Evolutionary conservation across 331 rosid genomes (phyloP).

Genomic region (Ulmus americana): DNA sequence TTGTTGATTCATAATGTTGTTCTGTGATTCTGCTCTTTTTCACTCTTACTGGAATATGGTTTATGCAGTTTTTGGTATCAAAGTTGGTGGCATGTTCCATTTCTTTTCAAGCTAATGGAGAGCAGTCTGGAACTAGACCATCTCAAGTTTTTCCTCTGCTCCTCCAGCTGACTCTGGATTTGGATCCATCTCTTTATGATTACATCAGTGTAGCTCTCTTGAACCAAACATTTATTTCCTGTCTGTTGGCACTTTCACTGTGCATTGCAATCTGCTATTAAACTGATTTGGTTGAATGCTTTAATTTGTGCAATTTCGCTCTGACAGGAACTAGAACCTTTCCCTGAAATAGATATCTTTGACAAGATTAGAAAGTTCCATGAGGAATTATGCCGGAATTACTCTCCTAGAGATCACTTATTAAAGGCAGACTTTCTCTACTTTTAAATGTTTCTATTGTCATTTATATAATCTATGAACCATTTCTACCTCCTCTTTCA

Average conservation of each 20-base stretch:
- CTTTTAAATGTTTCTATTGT: not conserved
- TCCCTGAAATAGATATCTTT: slow-evolving; percentile 65
- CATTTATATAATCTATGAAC: not conserved
- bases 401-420: slow-evolving; percentile 69
- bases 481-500: slow-evolving; percentile 7
- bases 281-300: not conserved
- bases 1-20: not conserved
- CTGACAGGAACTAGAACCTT: slow-evolving; percentile 76
- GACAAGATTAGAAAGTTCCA: slow-evolving; percentile 58
- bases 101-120: slow-evolving; percentile 48
- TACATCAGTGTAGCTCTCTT: slow-evolving; percentile 60
- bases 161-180: slow-evolving; percentile 55
- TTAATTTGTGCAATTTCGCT: slow-evolving; percentile 19
- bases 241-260: too few species aligned
- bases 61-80: slow-evolving; percentile 69
- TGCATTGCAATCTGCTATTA: not conserved
- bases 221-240: slow-evolving; percentile 18
- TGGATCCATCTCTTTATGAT: slow-evolving; percentile 71
- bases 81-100: slow-evolving; percentile 75
- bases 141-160: slow-evolving; percentile 61
- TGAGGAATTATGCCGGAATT: slow-evolving; percentile 57
- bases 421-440: slow-evolving; percentile 44
- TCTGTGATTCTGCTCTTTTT: slow-evolving; percentile 6
- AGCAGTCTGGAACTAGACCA: slow-evolving; percentile 28
- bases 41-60: slow-evolving; percentile 18